Base-by-base conservation (phyloP, 345 rosid species). In the Aquilaria sinensis region DNA sequence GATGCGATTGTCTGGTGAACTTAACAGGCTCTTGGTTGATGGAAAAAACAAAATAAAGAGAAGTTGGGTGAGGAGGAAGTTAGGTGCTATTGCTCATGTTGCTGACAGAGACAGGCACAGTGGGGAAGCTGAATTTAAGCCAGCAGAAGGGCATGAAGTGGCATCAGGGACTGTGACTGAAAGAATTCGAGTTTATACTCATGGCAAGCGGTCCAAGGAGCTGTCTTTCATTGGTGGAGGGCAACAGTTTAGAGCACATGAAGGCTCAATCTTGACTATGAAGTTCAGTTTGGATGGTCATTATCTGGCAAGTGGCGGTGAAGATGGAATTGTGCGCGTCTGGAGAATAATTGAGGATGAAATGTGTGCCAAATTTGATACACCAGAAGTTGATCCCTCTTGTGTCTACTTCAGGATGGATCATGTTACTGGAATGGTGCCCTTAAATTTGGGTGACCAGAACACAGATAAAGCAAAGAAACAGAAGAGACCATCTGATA, bases 231-330 rank as follows among this genome's bases (percentile, higher is more conserved):
- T 84, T 31, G 73, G 71, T 63, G 51, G 70, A 16, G 87, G 83
- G 50, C 90, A 85, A 72, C 85, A 82, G 31, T 78, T 82, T 71
- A 50, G 67, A 32, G 90, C 87, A 12, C 87, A 82, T 33, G 68
- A 78, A 15, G 85, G 87, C 56, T 76, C 81, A 47, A 84, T 82
- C 51, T 71, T 67, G 64, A 69, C 85, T 1, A 78, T 82, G 83
- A 85, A 85, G 64, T 82, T 85, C 58, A 85, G 83, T 70, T 72
- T 64, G 14, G 85, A 85, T 68, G 85, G 90, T 30, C 74, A 60
- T 46, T 81, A 79, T 58, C 61, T 85, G 73, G 92, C 88, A 30
- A 81, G 76, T 64, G 84, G 81, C 6, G 92, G 92, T 41, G 88
- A 81, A 67, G 88, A 83, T 75, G 70, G 80, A 58, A 65, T 74